phyloP scores from a whole-genome alignment of 2,329 filamentous ascomycete species.

The Penicillium oxalicum region DNA sequence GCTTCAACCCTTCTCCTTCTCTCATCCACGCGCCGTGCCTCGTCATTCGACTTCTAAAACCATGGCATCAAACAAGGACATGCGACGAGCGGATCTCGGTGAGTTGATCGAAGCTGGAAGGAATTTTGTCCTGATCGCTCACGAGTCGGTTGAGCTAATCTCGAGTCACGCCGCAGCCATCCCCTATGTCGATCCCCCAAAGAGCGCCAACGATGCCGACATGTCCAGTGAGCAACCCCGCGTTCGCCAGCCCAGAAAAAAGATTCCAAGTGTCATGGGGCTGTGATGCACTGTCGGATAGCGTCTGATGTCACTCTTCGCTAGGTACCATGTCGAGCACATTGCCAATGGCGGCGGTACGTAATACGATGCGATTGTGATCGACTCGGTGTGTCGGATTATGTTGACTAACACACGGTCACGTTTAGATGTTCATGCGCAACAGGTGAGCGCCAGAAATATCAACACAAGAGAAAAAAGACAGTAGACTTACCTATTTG shows the following conservation, averaged over 20 bases:
- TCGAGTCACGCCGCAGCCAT: conserved; percentile 57
- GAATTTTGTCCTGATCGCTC: not conserved
- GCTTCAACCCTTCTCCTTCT: conserved; percentile 8
- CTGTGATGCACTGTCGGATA: not conserved
- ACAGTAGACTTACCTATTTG: conserved; percentile 1
- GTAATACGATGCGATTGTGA: conserved; percentile 23
- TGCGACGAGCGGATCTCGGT: conserved; percentile 69
- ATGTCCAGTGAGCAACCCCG: conserved; percentile 60
- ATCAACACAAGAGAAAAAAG: conserved; percentile 4
- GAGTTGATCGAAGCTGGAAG: conserved; percentile 29
- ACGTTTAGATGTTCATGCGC: conserved; percentile 69
- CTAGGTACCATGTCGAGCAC: conserved; percentile 64
- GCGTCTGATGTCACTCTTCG: conserved; percentile 14
- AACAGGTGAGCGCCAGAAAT: conserved; percentile 59
- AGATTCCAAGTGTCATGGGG: not conserved
- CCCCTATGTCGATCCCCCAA: conserved; percentile 72
- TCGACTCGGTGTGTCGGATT: no score
- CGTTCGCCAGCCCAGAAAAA: not conserved
- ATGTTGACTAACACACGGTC: conserved; percentile 13
- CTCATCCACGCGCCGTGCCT: conserved; percentile 1
- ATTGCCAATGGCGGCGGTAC: conserved; percentile 82
- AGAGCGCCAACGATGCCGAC: conserved; percentile 60
- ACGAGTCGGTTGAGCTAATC: not conserved
- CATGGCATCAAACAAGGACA: conserved; percentile 69
- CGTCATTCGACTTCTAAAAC: conserved; percentile 2